Evolutionary conservation across 164 flowering plant genomes (phyloP), one percentile per base, ranked within the genome.

Genomic region (Chimonanthus salicifolius): DNA sequence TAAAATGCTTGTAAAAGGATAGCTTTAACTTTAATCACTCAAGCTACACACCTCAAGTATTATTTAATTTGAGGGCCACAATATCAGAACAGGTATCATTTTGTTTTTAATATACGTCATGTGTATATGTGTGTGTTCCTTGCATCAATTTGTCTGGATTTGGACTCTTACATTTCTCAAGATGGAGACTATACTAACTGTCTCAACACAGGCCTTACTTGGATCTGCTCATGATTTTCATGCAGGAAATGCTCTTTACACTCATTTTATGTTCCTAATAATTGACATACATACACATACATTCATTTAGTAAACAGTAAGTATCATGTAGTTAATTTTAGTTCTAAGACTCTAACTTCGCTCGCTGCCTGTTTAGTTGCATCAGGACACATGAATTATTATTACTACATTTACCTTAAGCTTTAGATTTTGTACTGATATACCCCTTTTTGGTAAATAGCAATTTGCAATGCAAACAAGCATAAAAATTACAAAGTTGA

Each of bases 1-100:
- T 1, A 70, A 54, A 70, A 58, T 70, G 49, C 72, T 70, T 70
- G 49, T 8, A 15, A 43, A 62, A 7, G 7, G 33, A 62, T 62
- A 20, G 18, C 33, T 62, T 4, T 8, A 13, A 62, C 6, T n/a
- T n/a, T n/a, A 21, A n/a, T 62, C 18, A 21, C 5, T 16, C 21
- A 13, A 7, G 7, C 21, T n/a, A 4, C n/a, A 16, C 16, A 20
- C 64, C 21, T n/a, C 7, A 62, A n/a, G 18, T 62, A 16, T 62
- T 62, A 16, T 16, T 62, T 16, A 3, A 16, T 20, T 16, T 62
- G 7, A 16, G 21, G 21, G 64, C 10, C 21, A 7, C 21, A 20
- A 62, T 4, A 20, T 21, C 64, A 62, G 21, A 21, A 62, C n/a
- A 62, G 64, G 64, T n/a, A 62, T 62, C 33, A 16, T 62, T 62